These are phyloP conservation scores for Colletotrichum sp. DNA, from an alignment of 2,329 filamentous ascomycete species.

Conservation along the genomic window DNA sequence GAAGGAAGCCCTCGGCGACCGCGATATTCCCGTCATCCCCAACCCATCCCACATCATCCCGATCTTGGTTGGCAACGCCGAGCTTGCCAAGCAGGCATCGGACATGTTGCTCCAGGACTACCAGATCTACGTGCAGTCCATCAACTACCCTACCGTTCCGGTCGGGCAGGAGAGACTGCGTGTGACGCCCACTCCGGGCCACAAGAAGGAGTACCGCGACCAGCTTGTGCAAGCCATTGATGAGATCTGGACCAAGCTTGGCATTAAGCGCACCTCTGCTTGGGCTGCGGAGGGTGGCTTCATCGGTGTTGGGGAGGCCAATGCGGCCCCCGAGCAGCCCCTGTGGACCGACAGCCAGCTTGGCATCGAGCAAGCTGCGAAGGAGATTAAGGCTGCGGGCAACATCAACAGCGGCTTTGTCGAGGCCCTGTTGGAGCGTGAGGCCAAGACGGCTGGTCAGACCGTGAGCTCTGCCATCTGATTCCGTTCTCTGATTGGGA, in stretches of 20 bases:
- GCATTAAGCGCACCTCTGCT: constrained; percentile 90
- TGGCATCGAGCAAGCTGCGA: constrained; percentile 70
- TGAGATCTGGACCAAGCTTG: constrained; percentile 85
- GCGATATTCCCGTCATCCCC: constrained; percentile 94
- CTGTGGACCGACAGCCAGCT: constrained; percentile 94
- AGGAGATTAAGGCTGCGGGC: constrained; percentile 60
- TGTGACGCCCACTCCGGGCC: constrained; percentile 94
- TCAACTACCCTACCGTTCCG: constrained; percentile 98
- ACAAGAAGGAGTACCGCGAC: constrained; percentile 83
- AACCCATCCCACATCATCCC: constrained; percentile 98
- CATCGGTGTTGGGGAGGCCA: constrained; percentile 85
- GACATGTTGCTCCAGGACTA: constrained; percentile 91
- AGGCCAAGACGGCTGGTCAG: constrained; percentile 41
- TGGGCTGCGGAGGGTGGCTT: constrained; percentile 94
- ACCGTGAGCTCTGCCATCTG: constrained; percentile 31
- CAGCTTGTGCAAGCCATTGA: constrained; percentile 86
- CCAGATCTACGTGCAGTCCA: constrained; percentile 96
- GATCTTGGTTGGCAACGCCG: constrained; percentile 91
- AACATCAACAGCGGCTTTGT: constrained; percentile 50
- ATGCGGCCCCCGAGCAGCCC: constrained; percentile 65
- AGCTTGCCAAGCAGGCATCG: constrained; percentile 88
- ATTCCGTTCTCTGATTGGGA: constrained; percentile 5
- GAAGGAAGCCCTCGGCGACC: constrained; percentile 79
- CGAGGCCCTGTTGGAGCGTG: constrained; percentile 64
- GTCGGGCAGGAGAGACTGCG: constrained; percentile 97